These are phyloP conservation scores for Nicotiana otophora DNA, from an alignment of 257 asterid genomes.

Conservation along the genomic window DNA sequence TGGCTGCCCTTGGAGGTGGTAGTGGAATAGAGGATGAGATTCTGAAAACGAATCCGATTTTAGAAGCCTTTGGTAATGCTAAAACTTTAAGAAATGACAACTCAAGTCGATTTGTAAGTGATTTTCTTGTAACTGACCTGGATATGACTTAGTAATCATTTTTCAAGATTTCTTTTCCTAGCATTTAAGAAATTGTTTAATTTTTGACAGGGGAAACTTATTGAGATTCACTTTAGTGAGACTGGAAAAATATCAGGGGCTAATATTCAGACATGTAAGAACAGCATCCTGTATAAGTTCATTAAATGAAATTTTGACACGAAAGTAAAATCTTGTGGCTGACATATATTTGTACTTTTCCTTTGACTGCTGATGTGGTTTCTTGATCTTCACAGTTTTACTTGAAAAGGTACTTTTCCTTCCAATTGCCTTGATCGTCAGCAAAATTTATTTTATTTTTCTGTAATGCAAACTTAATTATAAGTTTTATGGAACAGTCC, in stretches of 20 bases:
- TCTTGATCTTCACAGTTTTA: constrained; percentile 52
- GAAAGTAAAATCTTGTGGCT: constrained; percentile 7
- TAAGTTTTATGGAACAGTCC: constrained; percentile 54
- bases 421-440: constrained; percentile 10
- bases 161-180: background rate
- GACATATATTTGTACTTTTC: constrained; percentile 26
- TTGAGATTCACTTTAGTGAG: constrained; percentile 97
- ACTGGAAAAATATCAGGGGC: constrained; percentile 99
- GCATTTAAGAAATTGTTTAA: constrained; percentile 8
- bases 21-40: constrained; percentile 97
- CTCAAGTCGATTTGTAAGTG: constrained; percentile 98
- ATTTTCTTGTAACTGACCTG: constrained; percentile 2
- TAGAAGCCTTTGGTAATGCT: constrained; percentile 99
- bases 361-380: constrained; percentile 24
- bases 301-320: constrained; percentile 10
- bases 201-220: constrained; percentile 85
- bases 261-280: constrained; percentile 90
- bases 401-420: constrained; percentile 80
- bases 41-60: constrained; percentile 91
- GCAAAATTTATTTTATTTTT: background rate
- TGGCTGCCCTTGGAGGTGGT: constrained; percentile 99
- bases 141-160: background rate
- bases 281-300: constrained; percentile 19
- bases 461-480: constrained; percentile 16
- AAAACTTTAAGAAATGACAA: constrained; percentile 93